Evolutionary conservation across 148 eudicot species (phyloP).

Genomic region (Rhododendron molle): DNA sequence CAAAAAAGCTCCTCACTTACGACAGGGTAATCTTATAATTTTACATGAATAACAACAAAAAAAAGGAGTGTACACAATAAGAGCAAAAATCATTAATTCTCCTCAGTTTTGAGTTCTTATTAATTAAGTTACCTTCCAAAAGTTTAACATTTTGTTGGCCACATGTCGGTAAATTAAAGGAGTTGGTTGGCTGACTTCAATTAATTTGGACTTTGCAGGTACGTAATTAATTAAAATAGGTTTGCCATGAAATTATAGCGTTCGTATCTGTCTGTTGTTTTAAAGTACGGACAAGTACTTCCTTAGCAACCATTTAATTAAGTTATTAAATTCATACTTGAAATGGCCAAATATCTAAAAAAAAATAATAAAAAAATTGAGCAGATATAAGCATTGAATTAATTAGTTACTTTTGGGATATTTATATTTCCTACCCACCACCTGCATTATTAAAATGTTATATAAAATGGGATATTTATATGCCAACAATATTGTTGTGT

Average conservation of each 20-base stretch:
- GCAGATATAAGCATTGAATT: no score
- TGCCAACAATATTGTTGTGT: background rate
- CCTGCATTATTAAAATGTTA: background rate
- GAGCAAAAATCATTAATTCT: no score
- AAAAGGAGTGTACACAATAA: no score
- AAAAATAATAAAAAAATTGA: no score
- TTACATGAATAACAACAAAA: no score
- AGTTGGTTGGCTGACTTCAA: background rate
- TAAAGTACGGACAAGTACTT: background rate
- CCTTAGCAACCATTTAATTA: background rate
- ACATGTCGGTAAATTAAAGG: background rate
- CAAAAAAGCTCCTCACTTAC: background rate
- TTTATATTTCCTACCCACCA: background rate
- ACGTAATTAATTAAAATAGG: background rate
- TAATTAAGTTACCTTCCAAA: no score
- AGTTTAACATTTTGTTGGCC: background rate
- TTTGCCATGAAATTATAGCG: background rate
- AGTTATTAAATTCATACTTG: background rate
- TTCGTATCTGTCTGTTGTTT: background rate
- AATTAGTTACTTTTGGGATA: no score
- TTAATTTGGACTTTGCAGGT: background rate
- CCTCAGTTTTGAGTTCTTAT: no score
- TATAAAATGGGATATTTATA: background rate
- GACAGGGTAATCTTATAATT: no score
- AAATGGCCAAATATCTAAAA: background rate